Percentiles rank a stretch among this genome's conserved stretches.
These are phyloP conservation scores for Calonectria henricotiae DNA, from an alignment of 2,329 filamentous ascomycete genomes.

Conservation along the genomic window DNA sequence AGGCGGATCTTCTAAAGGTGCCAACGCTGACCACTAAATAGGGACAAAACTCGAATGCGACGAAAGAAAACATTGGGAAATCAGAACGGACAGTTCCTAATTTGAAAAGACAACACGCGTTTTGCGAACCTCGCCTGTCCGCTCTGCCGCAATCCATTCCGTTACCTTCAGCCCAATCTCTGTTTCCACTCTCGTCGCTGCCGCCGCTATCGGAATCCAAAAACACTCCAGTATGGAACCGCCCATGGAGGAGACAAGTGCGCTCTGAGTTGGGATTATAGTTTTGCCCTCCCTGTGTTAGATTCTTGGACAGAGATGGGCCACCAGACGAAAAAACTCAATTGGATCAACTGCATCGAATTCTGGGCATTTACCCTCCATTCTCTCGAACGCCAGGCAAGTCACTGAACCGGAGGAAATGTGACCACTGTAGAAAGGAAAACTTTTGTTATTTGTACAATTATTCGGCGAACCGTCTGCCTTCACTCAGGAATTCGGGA, in stretches of 20 bases:
- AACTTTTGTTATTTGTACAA: conserved; percentile 36
- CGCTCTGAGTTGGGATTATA: neutral
- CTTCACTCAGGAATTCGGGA: neutral
- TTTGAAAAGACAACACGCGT: neutral
- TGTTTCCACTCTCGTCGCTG: neutral
- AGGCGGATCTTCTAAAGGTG: no score
- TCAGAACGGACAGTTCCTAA: neutral
- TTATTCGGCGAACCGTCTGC: neutral
- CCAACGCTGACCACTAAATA: neutral
- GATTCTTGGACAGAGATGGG: conserved; percentile 26
- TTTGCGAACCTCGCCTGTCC: neutral
- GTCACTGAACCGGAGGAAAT: conserved; percentile 36
- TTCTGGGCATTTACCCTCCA: conserved; percentile 37
- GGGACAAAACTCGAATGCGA: neutral
- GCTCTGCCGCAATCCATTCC: neutral
- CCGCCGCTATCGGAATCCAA: neutral
- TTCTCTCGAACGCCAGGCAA: conserved; percentile 31
- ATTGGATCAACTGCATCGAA: neutral
- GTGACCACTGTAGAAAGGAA: conserved; percentile 34
- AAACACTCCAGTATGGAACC: conserved; percentile 20
- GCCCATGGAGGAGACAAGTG: conserved; percentile 35
- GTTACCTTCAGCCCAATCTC: neutral
- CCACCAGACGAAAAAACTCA: neutral
- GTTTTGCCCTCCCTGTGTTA: conserved; percentile 5
- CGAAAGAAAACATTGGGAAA: neutral